Evolutionary conservation across 345 rosid species (phyloP).

Genomic region (Moringa oleifera): DNA sequence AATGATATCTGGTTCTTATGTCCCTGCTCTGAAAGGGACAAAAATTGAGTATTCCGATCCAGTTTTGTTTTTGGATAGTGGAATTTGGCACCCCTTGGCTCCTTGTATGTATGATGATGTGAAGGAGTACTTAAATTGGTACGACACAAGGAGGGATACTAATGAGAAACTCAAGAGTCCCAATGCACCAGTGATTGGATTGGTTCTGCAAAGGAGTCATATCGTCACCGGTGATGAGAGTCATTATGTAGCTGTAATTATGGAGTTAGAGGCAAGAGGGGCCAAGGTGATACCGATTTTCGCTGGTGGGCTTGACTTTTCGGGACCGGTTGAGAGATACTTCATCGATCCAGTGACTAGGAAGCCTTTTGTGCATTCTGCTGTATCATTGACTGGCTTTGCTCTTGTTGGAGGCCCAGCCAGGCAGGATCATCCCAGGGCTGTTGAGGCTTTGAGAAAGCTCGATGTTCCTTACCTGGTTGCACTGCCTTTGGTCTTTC

Average conservation of each 20-base stretch:
- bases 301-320: slow-evolving; percentile 92
- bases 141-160: slow-evolving; percentile 76
- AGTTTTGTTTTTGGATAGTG: slow-evolving; percentile 81
- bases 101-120: slow-evolving; percentile 94
- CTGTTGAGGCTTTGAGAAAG: slow-evolving; percentile 82
- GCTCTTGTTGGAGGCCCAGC: slow-evolving; percentile 99
- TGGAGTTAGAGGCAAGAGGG: slow-evolving; percentile 97
- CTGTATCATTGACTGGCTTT: slow-evolving; percentile 80
- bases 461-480: slow-evolving; percentile 93
- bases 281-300: slow-evolving; percentile 94
- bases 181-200: slow-evolving; percentile 71
- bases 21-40: slow-evolving; percentile 74
- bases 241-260: slow-evolving; percentile 94
- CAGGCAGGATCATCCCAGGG: slow-evolving; percentile 98
- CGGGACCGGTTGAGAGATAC: slow-evolving; percentile 84
- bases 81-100: slow-evolving; percentile 98
- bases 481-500: slow-evolving; percentile 93
- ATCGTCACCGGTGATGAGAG: slow-evolving; percentile 97
- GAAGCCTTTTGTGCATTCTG: slow-evolving; percentile 70
- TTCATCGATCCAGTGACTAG: slow-evolving; percentile 63
- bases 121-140: slow-evolving; percentile 95
- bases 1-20: slow-evolving; percentile 88
- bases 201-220: slow-evolving; percentile 94
- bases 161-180: slow-evolving; percentile 61
- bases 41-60: slow-evolving; percentile 84